Evolutionary conservation across 2,329 filamentous ascomycete species (phyloP).

Genomic region (Alternaria viburni): DNA sequence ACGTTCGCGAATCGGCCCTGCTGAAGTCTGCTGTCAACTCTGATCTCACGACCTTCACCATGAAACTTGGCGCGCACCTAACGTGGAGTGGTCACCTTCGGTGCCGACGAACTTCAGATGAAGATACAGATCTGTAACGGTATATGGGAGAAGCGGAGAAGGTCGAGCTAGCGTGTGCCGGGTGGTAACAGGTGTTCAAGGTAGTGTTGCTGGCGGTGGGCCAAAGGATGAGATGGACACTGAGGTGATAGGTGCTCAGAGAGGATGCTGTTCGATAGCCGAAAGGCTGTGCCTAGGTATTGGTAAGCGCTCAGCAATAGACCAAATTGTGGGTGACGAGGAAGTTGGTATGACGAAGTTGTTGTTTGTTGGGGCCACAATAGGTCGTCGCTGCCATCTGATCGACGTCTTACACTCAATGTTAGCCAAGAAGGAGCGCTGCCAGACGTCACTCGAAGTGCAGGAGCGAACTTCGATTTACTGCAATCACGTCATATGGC

Average conservation of each 20-base stretch:
- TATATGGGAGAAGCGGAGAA: neutral
- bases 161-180: neutral
- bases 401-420: neutral
- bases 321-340: neutral
- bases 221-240: neutral
- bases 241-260: neutral
- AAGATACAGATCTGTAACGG: neutral
- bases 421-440: neutral
- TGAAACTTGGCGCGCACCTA: neutral
- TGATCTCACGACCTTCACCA: neutral
- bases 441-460: neutral
- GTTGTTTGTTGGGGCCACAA: slow-evolving; percentile 2
- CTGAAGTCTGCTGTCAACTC: neutral
- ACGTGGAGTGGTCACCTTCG: neutral
- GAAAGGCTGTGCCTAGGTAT: neutral
- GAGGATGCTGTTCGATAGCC: slow-evolving; percentile 12
- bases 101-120: neutral
- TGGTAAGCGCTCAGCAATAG: neutral
- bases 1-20: slow-evolving; percentile 3
- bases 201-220: neutral
- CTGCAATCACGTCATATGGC: neutral
- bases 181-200: neutral
- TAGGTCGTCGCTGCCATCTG: neutral
- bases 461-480: neutral
- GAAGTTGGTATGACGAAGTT: neutral